Base-by-base conservation (phyloP, 2,329 filamentous ascomycete species). In the Paraconiothyrium brasiliense region DNA sequence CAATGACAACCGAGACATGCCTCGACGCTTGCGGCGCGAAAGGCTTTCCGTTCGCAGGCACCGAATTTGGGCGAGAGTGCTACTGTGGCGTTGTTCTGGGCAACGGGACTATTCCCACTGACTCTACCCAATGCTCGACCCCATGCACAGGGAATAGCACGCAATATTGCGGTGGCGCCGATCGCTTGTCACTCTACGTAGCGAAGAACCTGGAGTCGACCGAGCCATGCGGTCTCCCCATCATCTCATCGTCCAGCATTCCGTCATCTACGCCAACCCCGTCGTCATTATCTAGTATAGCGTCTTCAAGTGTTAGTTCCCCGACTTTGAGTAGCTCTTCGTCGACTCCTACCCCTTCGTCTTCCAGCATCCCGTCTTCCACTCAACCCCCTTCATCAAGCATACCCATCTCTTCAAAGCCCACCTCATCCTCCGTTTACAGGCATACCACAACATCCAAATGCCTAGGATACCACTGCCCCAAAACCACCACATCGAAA, bases 1-100 rank as follows among this genome's bases (percentile, higher is more conserved):
- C 59, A 46, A 65, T 83, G 63, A 81, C 80, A 2, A 73, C 78
- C n/a, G 68, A 77, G 57, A 67, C 67, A 24, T 83, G 81, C 63
- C 71, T 81, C 43, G 64, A 67, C 57, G 69, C 75, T 54, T 83
- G 80, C 69, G 80, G 78, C 47, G 60, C 62, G 35, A 70, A 72
- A 34, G 74, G 72, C 5, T 81, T 76, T 61, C 58, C 63, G 1
- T 80, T 78, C 62, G 79, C 78, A 16, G 81, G 80, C 50, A 71
- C 79, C n/a, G 67, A 70, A 39, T 70, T 62, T 39, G 63, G 63
- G 6, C 54, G 62, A 22, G 67, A 70, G 37, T 68, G 67, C 35
- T 70, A 58, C 20, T 83, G 80, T 65, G 76, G 80, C 60, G 73
- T 74, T 22, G 77, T 78, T 3, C 66, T 80, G 35, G 73, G 73